Base-by-base conservation (phyloP, 1,284 basidiomycete genomes). In the Lignosus rhinocerotis region DNA sequence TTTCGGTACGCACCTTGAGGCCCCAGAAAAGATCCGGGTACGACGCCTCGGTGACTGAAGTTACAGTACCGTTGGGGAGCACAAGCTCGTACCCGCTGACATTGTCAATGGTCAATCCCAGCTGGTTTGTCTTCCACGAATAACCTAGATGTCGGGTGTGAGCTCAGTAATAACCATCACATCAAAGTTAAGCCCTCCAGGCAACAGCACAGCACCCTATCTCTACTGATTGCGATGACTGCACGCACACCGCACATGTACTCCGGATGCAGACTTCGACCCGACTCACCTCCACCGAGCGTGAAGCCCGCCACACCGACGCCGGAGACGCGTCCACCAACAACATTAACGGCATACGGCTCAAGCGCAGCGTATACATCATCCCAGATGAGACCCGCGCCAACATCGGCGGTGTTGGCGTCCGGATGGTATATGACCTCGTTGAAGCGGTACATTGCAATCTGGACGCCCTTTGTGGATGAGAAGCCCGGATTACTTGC, bases 401-500 rank as follows among this genome's bases (percentile, higher is more conserved):
- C 83, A 10, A 83, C 67, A 6, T 73, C 73, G 11, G 76, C 78
- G 6, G 74, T 74, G 42, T 70, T 61, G 0, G 69, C 59, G 0
- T 57, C 53, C 2, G 59, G 57, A 50, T 78, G 60, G 58, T 78
- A 76, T 0, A 47, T 63, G 21, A 81, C 73, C 16, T 76, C 64
- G 44, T 71, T 73, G 67, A 85, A 79, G 4, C 75, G 73, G 51
- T 64, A 65, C 73, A 85, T 76, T 8, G 75, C 70, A 62, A 85
- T 82, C 36, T 83, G 82, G 10, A 85, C 75, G 17, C 83, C 82
- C 0, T 69, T 62, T 2, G 81, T 82, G 0, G 82, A 84, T 17
- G 80, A 82, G 68, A 80, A 82, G 3, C 76, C 76, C 1, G 73
- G 74, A 62, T 80, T 82, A 8, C 73, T 69, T 0, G 77, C 63